A percentile compares a stretch with the other conserved stretches of the same genome.
These are phyloP conservation scores for Chamaecyparis obtusa DNA, from an alignment of 75 land plant species.

Conservation along the genomic window DNA sequence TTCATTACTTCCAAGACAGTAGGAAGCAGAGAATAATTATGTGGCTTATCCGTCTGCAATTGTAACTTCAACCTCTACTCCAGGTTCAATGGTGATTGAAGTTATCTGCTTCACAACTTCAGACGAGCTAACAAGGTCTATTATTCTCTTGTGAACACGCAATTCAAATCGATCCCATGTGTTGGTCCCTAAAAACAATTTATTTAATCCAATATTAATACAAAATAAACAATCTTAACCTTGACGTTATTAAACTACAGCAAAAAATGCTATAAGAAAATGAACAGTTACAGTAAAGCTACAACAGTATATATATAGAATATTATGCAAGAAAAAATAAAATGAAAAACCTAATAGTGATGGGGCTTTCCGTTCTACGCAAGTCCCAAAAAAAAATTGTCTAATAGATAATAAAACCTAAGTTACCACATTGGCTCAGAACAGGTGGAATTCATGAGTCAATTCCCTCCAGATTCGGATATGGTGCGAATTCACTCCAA, in stretches of 20 bases:
- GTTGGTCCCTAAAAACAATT: constrained; percentile 61
- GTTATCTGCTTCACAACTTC: constrained; percentile 92
- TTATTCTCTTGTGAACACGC: constrained; percentile 84
- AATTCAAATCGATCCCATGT: constrained; percentile 91
- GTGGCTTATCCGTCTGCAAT: constrained; percentile 57
- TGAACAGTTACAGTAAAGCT: not conserved
- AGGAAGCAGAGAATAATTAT: not conserved
- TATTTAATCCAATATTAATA: not conserved
- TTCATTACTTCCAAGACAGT: not conserved
- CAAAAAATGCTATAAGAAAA: not conserved
- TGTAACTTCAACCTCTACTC: constrained; percentile 90
- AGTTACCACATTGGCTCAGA: too few species aligned
- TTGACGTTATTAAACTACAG: not conserved
- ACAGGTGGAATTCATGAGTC: too few species aligned
- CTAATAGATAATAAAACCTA: not conserved
- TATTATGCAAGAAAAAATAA: not conserved
- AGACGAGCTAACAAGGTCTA: constrained; percentile 82
- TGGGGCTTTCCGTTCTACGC: not conserved
- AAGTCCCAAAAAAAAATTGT: not conserved
- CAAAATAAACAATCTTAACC: not conserved
- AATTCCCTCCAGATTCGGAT: too few species aligned
- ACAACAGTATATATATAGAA: not conserved
- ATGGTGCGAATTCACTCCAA: too few species aligned
- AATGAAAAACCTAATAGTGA: not conserved
- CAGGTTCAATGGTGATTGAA: constrained; percentile 86